Evolutionary conservation across 1,284 basidiomycete genomes (phyloP).

Genomic region (Cutaneotrichosporon cyanovorans): DNA sequence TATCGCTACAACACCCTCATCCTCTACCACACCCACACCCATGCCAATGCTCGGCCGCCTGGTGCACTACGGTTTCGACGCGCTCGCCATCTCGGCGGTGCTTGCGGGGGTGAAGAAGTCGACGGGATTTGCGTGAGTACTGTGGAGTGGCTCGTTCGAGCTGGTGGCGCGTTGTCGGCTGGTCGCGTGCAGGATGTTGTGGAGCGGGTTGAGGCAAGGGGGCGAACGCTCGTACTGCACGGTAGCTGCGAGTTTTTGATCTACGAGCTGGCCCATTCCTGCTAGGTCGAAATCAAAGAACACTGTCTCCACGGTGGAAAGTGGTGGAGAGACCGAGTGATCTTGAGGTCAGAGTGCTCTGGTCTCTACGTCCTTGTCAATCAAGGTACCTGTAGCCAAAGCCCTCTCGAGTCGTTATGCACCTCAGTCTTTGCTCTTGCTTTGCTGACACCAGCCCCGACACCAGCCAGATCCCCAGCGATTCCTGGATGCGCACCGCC

Average conservation of each 20-base stretch:
- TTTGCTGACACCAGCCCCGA: too few relatives aligned
- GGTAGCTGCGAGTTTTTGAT: too few relatives aligned
- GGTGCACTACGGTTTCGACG: constrained; percentile 76
- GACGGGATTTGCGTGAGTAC: constrained; percentile 75
- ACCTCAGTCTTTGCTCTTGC: too few relatives aligned
- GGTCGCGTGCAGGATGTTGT: neutral
- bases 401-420: too few relatives aligned
- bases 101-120: constrained; percentile 85
- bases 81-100: constrained; percentile 76
- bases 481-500: constrained; percentile 64
- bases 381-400: too few relatives aligned
- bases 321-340: too few relatives aligned
- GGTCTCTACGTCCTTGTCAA: too few relatives aligned
- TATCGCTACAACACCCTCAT: too few relatives aligned
- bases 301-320: too few relatives aligned
- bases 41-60: constrained; percentile 59
- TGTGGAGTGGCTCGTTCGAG: neutral
- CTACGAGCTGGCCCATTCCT: too few relatives aligned
- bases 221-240: neutral
- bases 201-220: neutral
- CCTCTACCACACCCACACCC: neutral
- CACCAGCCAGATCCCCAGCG: constrained; percentile 56
- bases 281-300: too few relatives aligned
- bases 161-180: neutral
- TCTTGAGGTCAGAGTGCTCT: too few relatives aligned